A percentile compares a stretch with the other conserved stretches of the same genome.
phyloP scores from a whole-genome alignment of 257 asterid genomes.

The Asclepias syriaca region DNA sequence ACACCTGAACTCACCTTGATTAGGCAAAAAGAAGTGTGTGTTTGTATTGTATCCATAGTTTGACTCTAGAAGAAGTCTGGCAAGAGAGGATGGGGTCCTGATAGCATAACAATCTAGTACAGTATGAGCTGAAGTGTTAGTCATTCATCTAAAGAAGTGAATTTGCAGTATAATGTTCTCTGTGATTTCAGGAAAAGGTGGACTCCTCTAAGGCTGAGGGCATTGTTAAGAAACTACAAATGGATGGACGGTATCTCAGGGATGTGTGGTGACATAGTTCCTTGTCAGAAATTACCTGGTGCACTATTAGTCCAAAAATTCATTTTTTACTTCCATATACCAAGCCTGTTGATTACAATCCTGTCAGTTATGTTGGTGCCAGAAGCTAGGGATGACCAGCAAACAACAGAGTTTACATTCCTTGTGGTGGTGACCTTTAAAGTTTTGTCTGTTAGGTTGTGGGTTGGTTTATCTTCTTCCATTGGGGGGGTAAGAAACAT shows the following conservation, averaged over 20 bases:
- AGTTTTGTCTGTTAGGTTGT: conserved; percentile 21
- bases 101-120: not conserved
- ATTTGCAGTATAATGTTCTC: not conserved
- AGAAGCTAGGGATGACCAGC: conserved; percentile 9
- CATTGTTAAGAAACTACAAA: conserved; percentile 62
- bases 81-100: not conserved
- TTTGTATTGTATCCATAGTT: not conserved
- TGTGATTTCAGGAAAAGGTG: conserved; percentile 41
- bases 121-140: not conserved
- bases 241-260: conserved; percentile 70
- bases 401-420: conserved; percentile 10
- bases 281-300: conserved; percentile 2
- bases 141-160: not conserved
- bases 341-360: not conserved
- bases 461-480: conserved; percentile 12
- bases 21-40: not conserved
- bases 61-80: no score
- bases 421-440: conserved; percentile 5
- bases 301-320: conserved; percentile 3
- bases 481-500: conserved; percentile 1
- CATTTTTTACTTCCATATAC: conserved; percentile 7
- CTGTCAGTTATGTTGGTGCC: conserved; percentile 14
- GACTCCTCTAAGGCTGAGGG: conserved; percentile 64
- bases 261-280: conserved; percentile 55
- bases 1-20: not conserved